Evolutionary conservation across 805 yeast genomes (phyloP), one percentile per base, ranked within the genome.

Genomic region (Saccharomycopsis javanensis): DNA sequence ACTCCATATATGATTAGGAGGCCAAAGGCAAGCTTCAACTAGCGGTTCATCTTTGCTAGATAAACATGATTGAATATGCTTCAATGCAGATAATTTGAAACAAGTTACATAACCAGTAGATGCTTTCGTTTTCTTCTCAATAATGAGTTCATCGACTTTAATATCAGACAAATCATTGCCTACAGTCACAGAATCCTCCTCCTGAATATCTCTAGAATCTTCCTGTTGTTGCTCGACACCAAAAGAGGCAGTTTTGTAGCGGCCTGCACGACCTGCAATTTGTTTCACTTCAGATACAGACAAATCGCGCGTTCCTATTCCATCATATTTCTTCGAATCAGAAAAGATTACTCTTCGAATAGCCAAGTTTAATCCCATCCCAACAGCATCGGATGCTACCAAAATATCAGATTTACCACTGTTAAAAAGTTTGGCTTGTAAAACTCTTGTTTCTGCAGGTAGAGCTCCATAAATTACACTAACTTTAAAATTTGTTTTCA

Each of bases 311-410:
- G 74, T 70, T 15, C 68, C 70, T 13, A 64, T 66, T 5, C 97
- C 97, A 66, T 89, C 80, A 64, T 79, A 91, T 69, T 94, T 94
- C 53, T 68, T 67, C 28, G 79, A 72, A 0, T 84, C 76, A 16
- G 86, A 80, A 66, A 94, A 91, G 1, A 94, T 78, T 4, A 94
- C 79, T 59, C 98, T 73, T 58, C 83, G 81, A 62, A 94, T 91
- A 27, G 87, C 84, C 65, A 94, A 74, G 66, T 94, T 94, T 55
- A 94, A 75, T 0, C 99, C 99, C 97, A 94, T 92, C 1, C 99
- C 99, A 61, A 94, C 83, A 0, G 99, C 99, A 72, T 94, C 98
- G 1, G 96, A 87, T 1, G 99, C 98, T 5, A 94, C 87, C 38
- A 94, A 73, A n/a, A 87, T 77, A 64, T 91, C 94, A 61, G 81